phyloP scores from a whole-genome alignment of 2,329 filamentous ascomycete species.

The Orbilia ellipsospora region DNA sequence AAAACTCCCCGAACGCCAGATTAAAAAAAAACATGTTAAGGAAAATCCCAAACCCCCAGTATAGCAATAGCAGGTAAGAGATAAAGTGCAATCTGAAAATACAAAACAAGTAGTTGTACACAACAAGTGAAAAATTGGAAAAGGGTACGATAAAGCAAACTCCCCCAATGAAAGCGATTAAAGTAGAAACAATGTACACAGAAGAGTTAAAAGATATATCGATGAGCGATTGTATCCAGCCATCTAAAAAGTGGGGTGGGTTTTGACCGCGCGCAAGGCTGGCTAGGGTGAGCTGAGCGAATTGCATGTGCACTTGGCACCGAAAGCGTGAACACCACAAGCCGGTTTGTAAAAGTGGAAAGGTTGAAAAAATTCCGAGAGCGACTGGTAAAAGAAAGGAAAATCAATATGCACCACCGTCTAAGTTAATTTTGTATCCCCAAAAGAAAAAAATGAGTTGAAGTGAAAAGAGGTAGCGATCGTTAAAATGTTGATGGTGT shows the following conservation, averaged over 20 bases:
- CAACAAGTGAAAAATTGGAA: slow-evolving; percentile 12
- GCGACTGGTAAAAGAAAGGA: slow-evolving; percentile 40
- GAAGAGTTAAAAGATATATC: slow-evolving; percentile 52
- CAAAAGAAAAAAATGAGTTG: slow-evolving; percentile 20
- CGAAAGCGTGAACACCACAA: slow-evolving; percentile 2
- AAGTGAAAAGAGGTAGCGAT: slow-evolving; percentile 46
- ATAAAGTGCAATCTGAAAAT: slow-evolving; percentile 9
- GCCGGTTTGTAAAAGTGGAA: slow-evolving; percentile 4
- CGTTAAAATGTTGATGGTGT: slow-evolving; percentile 28
- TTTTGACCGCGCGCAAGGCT: slow-evolving; percentile 13
- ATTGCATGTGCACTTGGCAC: slow-evolving; percentile 2
- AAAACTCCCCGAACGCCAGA: slow-evolving; percentile 27
- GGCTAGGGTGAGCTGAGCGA: background rate
- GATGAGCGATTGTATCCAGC: slow-evolving; percentile 45
- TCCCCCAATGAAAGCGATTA: slow-evolving; percentile 23
- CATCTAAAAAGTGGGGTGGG: slow-evolving; percentile 29
- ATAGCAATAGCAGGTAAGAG: slow-evolving; percentile 4
- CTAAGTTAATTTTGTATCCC: slow-evolving; percentile 54
- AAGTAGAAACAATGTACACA: slow-evolving; percentile 49
- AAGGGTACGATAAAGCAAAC: slow-evolving; percentile 29
- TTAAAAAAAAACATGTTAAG: slow-evolving; percentile 24
- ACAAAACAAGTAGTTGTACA: slow-evolving; percentile 35
- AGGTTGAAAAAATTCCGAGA: slow-evolving; percentile 17
- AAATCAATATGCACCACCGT: slow-evolving; percentile 51
- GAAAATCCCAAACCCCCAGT: slow-evolving; percentile 22